phyloP scores from a whole-genome alignment of 371 early-diverging fungal species.

The Mucor sp. region DNA sequence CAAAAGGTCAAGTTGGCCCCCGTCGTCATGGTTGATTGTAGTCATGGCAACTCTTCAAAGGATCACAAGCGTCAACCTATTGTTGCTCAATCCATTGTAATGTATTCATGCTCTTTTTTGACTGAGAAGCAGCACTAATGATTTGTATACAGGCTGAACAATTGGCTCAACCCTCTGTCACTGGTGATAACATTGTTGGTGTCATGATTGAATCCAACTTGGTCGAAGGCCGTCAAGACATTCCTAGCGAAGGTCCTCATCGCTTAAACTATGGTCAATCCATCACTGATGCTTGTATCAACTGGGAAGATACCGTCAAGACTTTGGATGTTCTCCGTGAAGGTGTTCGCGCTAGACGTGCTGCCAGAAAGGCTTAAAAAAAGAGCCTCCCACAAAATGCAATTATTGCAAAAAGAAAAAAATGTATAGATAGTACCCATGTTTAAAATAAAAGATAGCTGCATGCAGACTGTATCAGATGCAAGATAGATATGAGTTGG shows the following conservation, averaged over 20 bases:
- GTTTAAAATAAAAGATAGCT: background rate
- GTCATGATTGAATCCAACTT: constrained; percentile 87
- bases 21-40: constrained; percentile 91
- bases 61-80: constrained; percentile 78
- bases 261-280: constrained; percentile 70
- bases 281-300: constrained; percentile 83
- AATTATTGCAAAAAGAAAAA: background rate
- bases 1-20: constrained; percentile 62
- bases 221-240: constrained; percentile 77
- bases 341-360: constrained; percentile 70
- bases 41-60: constrained; percentile 88
- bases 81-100: constrained; percentile 74
- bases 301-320: constrained; percentile 75
- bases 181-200: constrained; percentile 70
- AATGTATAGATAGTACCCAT: background rate
- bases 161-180: constrained; percentile 40
- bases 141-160: constrained; percentile 29
- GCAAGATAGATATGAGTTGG: too few species aligned
- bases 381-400: background rate
- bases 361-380: constrained; percentile 28
- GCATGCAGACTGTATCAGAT: background rate
- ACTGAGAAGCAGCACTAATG: background rate
- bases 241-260: constrained; percentile 62
- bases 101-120: background rate
- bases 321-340: constrained; percentile 64